Base-by-base conservation (phyloP, 768 basidiomycete species). In the Infundibulicybe gibba region DNA sequence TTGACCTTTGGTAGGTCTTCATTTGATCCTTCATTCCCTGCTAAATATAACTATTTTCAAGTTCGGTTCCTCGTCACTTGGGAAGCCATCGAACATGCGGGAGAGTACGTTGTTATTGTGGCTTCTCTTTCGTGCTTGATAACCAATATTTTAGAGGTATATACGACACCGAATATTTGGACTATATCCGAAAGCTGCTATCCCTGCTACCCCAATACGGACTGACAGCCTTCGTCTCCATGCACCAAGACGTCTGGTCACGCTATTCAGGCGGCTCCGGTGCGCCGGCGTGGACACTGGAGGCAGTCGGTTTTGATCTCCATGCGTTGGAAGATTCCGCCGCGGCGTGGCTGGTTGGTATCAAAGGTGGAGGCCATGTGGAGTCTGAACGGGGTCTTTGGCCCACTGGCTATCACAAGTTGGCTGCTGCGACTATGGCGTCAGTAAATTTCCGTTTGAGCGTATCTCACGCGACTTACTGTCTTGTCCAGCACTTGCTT, bases 211-310 rank as follows among this genome's bases (percentile, higher is more conserved):
- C 90, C 0, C 61, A 81, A 49, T 92, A 86, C 50, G 85, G 87
- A 12, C 61, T 93, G 30, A 70, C 74, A 3, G 85, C 86, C 2
- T 90, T 90, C 54, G 76, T 94, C 14, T 83, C 82, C 9, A 61
- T 95, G 47, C 95, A 98, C 61, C 95, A 95, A 63, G 93, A 97
- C 61, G 92, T 97, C 30, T 97, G 92, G 90, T 95, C 93, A 0
- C 82, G 95, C 3, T 94, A 94, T 56, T 83, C 84, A 2, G 95
- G 95, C 6, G 95, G 95, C 38, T 95, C 92, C 1, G 95, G 97
- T 1, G 94, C 95, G 0, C 97, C 97, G 1, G 92, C 90, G 3
- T 99, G 97, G 95, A 97, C 94, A 1, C 70, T 98, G 1, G 85
- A 91, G 49, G 64, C 78, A 9, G 86, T 83, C 6, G 97, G 95